A percentile compares a stretch with the other conserved stretches of the same genome.
phyloP scores from a whole-genome alignment of 2,329 filamentous ascomycete species.

The Trichophyton rubrum region DNA sequence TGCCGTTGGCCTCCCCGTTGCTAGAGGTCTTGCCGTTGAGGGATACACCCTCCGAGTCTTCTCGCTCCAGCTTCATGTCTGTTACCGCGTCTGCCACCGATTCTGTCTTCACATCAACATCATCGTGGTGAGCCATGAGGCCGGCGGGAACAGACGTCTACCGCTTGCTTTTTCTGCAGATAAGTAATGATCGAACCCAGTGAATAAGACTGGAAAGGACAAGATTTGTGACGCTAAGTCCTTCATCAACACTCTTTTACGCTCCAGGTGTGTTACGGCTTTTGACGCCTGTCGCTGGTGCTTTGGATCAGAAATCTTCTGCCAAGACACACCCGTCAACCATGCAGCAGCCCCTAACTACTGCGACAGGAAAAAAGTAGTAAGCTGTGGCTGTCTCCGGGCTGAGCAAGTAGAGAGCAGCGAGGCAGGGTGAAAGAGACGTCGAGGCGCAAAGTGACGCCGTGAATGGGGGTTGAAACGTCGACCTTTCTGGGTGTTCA shows the following conservation, averaged over 20 bases:
- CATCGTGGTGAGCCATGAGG: conserved; percentile 33
- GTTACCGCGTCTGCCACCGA: conserved; percentile 26
- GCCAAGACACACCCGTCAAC: neutral
- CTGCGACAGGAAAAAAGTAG: neutral
- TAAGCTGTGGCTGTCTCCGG: neutral
- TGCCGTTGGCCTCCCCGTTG: conserved; percentile 11
- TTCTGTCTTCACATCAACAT: conserved; percentile 28
- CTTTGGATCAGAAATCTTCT: neutral
- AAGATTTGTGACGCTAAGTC: neutral
- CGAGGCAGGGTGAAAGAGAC: neutral
- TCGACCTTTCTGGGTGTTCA: neutral
- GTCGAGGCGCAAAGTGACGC: neutral
- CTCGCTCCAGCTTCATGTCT: conserved; percentile 24
- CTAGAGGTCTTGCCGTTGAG: conserved; percentile 15
- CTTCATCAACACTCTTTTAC: conserved; percentile 1
- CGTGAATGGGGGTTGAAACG: neutral
- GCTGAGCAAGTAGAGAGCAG: neutral
- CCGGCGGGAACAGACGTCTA: neutral
- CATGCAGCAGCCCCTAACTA: neutral
- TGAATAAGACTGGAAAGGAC: neutral
- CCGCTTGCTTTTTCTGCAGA: neutral
- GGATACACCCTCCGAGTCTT: conserved; percentile 18
- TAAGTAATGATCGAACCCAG: neutral
- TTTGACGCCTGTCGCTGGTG: neutral
- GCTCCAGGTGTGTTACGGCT: neutral